Percentiles rank a stretch among this genome's conserved stretches.
Evolutionary conservation across 148 eudicot species (phyloP).

Genomic region (Beta vulgaris): DNA sequence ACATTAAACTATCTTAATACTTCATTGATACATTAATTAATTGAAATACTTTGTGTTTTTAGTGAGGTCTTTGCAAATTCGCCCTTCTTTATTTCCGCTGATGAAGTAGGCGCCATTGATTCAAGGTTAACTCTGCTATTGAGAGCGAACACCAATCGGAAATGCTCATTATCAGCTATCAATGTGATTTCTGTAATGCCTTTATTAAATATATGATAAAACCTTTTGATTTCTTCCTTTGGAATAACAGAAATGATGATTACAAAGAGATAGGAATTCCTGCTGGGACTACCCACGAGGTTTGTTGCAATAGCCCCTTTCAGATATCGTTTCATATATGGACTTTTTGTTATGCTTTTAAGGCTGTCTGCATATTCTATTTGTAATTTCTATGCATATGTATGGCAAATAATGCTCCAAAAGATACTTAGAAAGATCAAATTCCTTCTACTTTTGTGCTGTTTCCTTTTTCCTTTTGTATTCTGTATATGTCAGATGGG

Average conservation of each 20-base stretch:
- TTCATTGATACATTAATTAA: slow-evolving; percentile 22
- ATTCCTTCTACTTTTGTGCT: no score
- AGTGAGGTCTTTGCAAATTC: slow-evolving; percentile 96
- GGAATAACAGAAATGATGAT: slow-evolving; percentile 52
- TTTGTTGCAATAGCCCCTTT: slow-evolving; percentile 31
- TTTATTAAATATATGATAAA: slow-evolving; percentile 7
- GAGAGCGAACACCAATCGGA: background rate
- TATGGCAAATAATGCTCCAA: no score
- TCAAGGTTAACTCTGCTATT: slow-evolving; percentile 57
- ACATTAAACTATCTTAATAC: background rate
- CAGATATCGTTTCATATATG: background rate
- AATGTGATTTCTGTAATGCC: background rate
- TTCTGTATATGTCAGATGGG: no score
- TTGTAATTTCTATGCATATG: no score
- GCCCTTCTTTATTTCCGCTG: slow-evolving; percentile 93
- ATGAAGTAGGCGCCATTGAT: slow-evolving; percentile 63
- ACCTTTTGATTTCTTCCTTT: slow-evolving; percentile 22
- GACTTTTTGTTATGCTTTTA: no score
- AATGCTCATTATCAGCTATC: background rate
- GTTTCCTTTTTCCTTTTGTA: no score
- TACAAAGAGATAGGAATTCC: slow-evolving; percentile 73
- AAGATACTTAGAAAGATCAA: no score
- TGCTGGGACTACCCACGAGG: slow-evolving; percentile 86
- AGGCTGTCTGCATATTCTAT: no score
- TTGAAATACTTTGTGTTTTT: slow-evolving; percentile 25